Base-by-base conservation (phyloP, 2,329 filamentous ascomycete species). In the Cordyceps tenuipes region DNA sequence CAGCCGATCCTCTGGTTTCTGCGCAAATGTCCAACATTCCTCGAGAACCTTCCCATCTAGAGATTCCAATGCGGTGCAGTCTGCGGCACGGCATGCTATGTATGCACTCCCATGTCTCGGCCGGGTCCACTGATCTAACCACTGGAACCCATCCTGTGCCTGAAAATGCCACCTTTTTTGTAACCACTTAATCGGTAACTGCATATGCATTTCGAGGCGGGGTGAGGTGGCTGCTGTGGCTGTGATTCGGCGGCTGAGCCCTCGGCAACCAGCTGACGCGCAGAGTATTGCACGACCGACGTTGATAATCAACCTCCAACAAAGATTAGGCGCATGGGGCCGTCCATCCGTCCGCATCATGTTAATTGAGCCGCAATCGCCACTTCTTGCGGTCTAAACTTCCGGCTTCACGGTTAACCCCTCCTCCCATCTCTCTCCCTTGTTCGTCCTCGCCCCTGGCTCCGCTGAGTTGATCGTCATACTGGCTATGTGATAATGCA, bases 11-110 rank as follows among this genome's bases (percentile, higher is more conserved):
- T 36, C 39, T 39, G 29, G 36, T 23, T 34, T 47, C 21, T 5
- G 21, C n/a, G 21, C 21, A 47, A 59, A 59, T 59, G 56, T 34
- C 26, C 8, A 36, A 41, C 57, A 59, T 53, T 59, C 57, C 57
- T 52, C 12, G 12, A 10, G 34, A 36, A 23, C 36, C 21, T 58
- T 17, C 36, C 15, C 39, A n/a, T 31, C 47, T 9, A 9, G 15
- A 7, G 36, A 21, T 34, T 36, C 23, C 34, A 36, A 31, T 58
- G 12, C 48, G 39, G 31, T 31, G 8, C 29, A 15, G 29, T 36
- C 43, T 36, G 41, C 53, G 43, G 53, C 43, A 23, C 15, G 19
- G 15, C 17, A n/a, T 3, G 29, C n/a, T 36, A 9, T 57, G 12
- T 36, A 9, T 57, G 12, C 29, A n/a, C n/a, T 55, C 31, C 3